These are phyloP conservation scores for Avena sativa DNA, from an alignment of 176 grass and related monocot genomes.

Conservation along the genomic window DNA sequence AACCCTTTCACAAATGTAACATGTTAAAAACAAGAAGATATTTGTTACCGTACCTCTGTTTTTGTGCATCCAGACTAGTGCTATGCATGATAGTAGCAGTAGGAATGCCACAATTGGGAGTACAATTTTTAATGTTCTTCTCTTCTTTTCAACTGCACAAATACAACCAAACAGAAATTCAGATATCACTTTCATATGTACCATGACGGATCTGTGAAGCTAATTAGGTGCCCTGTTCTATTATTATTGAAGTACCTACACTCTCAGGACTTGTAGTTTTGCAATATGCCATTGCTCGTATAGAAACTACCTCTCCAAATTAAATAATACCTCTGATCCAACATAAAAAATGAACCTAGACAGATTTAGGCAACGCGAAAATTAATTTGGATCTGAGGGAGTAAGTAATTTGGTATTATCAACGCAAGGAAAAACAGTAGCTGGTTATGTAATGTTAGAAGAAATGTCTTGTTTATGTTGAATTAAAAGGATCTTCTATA, in stretches of 20 bases:
- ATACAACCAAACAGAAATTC: background rate
- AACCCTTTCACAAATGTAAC: background rate
- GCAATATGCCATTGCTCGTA: background rate
- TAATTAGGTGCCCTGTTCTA: background rate
- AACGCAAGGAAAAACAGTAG: background rate
- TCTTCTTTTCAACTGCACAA: conserved; percentile 33
- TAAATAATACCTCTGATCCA: background rate
- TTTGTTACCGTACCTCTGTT: conserved; percentile 21
- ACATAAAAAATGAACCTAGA: no score
- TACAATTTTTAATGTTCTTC: conserved; percentile 1
- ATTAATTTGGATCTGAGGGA: no score
- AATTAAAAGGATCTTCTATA: background rate
- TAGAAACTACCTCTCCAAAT: background rate
- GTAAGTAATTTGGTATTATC: no score
- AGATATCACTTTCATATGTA: background rate
- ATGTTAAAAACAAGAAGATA: background rate
- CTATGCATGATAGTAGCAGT: background rate
- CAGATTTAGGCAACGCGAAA: no score
- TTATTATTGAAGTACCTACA: background rate
- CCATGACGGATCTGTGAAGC: background rate
- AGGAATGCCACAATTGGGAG: background rate
- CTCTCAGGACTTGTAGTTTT: background rate
- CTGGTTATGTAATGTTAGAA: background rate
- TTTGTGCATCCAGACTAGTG: background rate
- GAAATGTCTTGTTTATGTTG: background rate